phyloP scores from a whole-genome alignment of 2,329 filamentous ascomycete species.

The Tolypocladium album region DNA sequence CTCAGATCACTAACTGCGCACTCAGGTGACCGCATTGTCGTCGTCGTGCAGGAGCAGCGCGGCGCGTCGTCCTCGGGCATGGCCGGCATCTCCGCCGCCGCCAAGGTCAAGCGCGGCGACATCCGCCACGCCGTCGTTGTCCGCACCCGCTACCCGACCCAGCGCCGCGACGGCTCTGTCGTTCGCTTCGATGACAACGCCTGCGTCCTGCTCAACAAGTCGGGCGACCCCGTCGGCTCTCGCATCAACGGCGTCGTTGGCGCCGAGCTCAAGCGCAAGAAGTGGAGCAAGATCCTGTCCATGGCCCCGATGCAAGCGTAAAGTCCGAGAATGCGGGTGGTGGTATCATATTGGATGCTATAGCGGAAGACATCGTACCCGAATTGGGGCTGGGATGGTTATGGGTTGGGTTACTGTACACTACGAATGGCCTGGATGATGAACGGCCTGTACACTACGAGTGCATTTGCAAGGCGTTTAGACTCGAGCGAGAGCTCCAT shows the following conservation, averaged over 20 bases:
- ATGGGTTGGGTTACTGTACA: background rate
- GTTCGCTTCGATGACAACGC: conserved; percentile 97
- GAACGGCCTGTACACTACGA: background rate
- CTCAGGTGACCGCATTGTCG: conserved; percentile 87
- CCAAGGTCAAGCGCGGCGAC: conserved; percentile 92
- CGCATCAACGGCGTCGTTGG: conserved; percentile 89
- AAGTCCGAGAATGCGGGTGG: background rate
- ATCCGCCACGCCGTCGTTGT: conserved; percentile 95
- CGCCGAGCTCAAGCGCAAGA: conserved; percentile 76
- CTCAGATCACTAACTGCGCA: conserved; percentile 1
- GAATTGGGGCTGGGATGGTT: background rate
- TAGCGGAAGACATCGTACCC: too few species aligned
- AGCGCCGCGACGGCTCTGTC: conserved; percentile 78
- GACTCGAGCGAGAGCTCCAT: conserved; percentile 10
- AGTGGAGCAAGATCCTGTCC: conserved; percentile 98
- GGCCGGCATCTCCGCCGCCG: conserved; percentile 62
- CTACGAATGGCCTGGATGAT: background rate
- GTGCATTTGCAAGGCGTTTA: conserved; percentile 23
- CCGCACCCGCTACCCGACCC: conserved; percentile 77
- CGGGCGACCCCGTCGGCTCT: conserved; percentile 87
- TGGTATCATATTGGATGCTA: background rate
- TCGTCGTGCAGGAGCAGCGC: conserved; percentile 94
- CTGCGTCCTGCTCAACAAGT: conserved; percentile 94
- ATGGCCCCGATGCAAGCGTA: conserved; percentile 67
- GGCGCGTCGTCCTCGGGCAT: conserved; percentile 62